A percentile compares a stretch with the other conserved stretches of the same genome.
These are phyloP conservation scores for slime mould (Dictyostelium discoideum) DNA, from an alignment of 78 protist genomes.

Conservation along the genomic window DNA sequence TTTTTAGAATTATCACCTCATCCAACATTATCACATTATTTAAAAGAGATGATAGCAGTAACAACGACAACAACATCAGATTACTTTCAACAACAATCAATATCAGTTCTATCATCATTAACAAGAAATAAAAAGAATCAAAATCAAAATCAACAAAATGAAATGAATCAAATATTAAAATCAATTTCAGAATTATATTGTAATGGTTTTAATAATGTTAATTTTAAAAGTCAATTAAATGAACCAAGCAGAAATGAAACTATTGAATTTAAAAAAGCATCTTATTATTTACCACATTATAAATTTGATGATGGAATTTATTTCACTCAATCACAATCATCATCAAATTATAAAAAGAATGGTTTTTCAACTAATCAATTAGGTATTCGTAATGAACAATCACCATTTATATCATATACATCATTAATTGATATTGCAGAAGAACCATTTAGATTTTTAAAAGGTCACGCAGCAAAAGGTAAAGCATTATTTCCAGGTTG, in stretches of 20 bases:
- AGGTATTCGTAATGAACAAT: background rate
- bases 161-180: background rate
- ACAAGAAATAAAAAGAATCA: background rate
- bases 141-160: background rate
- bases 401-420: background rate
- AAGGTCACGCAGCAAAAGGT: conserved; percentile 17
- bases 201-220: background rate
- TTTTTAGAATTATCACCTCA: conserved; percentile 28
- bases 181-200: conserved; percentile 3
- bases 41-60: background rate
- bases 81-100: background rate
- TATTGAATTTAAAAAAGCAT: background rate
- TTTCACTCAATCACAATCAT: background rate
- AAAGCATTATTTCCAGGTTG: conserved; percentile 35
- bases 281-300: background rate
- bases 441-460: conserved; percentile 35
- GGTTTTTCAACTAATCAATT: background rate
- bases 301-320: conserved; percentile 14
- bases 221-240: conserved; percentile 1
- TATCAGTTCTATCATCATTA: background rate
- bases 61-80: background rate
- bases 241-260: background rate
- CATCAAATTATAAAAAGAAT: background rate
- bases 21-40: conserved; percentile 17
- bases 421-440: background rate